Conservation (phyloP, 1,284 basidiomycete genomes). For the Takashimella tepidaria region DNA sequence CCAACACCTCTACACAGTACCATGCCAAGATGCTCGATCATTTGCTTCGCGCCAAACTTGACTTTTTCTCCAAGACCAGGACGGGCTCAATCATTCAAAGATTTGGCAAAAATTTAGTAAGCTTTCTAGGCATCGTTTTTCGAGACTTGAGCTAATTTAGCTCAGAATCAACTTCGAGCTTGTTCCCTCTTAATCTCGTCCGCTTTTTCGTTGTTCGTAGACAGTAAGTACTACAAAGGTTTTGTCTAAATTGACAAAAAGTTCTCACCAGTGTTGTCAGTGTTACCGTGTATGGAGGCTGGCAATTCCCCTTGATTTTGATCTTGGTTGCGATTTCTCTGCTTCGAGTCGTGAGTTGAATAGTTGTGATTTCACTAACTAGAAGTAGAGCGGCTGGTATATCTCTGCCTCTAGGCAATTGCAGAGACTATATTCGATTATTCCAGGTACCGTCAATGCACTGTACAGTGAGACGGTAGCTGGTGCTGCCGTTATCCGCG, state of each 20-base stretch:
- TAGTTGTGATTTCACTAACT: too few species aligned
- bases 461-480: slow-evolving; percentile 34
- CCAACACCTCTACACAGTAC: background rate
- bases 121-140: too few species aligned
- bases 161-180: background rate
- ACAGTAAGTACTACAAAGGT: slow-evolving; percentile 9
- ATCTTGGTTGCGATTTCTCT: background rate
- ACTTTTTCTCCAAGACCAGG: slow-evolving; percentile 31
- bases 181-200: background rate
- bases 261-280: slow-evolving; percentile 20
- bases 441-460: slow-evolving; percentile 32
- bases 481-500: slow-evolving; percentile 32
- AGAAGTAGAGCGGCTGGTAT: slow-evolving; percentile 21
- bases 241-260: slow-evolving; percentile 4
- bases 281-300: slow-evolving; percentile 24
- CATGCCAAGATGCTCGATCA: slow-evolving; percentile 29
- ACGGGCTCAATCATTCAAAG: slow-evolving; percentile 35
- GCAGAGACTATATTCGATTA: slow-evolving; percentile 18
- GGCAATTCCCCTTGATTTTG: slow-evolving; percentile 15
- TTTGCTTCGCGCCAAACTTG: slow-evolving; percentile 26
- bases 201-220: background rate
- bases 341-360: too few species aligned
- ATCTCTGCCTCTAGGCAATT: slow-evolving; percentile 22
- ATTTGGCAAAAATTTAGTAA: slow-evolving; percentile 31
- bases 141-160: too few species aligned